phyloP scores from a whole-genome alignment of 1,284 basidiomycete species.

The Apiotrichum siamense region DNA sequence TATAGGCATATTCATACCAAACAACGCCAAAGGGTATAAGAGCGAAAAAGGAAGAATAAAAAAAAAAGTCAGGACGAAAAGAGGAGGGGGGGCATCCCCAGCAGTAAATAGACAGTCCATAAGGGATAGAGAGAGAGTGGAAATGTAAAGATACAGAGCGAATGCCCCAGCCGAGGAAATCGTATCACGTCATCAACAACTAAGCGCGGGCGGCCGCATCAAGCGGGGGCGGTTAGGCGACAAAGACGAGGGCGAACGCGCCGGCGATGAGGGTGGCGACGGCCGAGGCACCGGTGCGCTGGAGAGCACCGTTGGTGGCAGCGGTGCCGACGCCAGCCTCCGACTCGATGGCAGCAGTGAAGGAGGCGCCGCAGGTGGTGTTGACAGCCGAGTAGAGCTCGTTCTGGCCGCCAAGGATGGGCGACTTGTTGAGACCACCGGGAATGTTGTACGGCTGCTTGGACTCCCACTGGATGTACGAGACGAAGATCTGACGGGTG shows the following conservation, averaged over 20 bases:
- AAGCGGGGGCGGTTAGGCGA: conserved; percentile 5
- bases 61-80: neutral
- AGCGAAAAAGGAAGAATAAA: conserved; percentile 7
- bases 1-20: conserved; percentile 18
- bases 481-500: conserved; percentile 64
- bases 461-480: conserved; percentile 71
- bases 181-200: neutral
- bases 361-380: conserved; percentile 47
- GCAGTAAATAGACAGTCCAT: conserved; percentile 3
- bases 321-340: conserved; percentile 34
- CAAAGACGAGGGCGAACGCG: conserved; percentile 20
- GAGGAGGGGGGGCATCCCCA: neutral
- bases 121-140: neutral
- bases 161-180: neutral
- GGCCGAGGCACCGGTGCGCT: conserved; percentile 20
- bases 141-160: conserved; percentile 4
- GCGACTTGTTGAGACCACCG: conserved; percentile 58
- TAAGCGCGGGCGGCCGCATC: conserved; percentile 2
- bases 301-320: conserved; percentile 19
- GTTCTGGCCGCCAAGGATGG: conserved; percentile 61
- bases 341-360: conserved; percentile 39
- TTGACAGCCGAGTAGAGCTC: conserved; percentile 60
- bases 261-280: conserved; percentile 26
- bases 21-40: conserved; percentile 13
- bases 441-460: conserved; percentile 61